Evolutionary conservation across 1,139 yeast species (phyloP), one percentile per base, ranked within the genome.

Genomic region (Kluyveromyces marxianus): DNA sequence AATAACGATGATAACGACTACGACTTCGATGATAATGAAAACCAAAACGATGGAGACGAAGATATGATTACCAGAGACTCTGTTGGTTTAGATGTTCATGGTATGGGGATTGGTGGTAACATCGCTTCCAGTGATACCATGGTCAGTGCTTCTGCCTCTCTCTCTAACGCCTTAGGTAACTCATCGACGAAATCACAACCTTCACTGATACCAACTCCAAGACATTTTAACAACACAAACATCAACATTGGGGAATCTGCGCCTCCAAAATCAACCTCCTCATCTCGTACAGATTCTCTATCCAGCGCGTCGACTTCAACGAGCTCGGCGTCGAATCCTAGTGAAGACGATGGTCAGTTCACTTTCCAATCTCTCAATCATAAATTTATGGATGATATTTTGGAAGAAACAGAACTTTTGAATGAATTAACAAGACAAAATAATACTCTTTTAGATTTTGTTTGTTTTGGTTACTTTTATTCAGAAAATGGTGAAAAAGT

Each of bases 311-410:
- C 56, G 8, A 35, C 46, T n/a, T 43, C 50, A 6, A 35, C 48
- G 21, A 47, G 41, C 26, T 26, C 43, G 21, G 44, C 38, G 31
- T 29, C 40, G 25, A 34, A 42, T 14, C 44, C 49, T 8, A 55
- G 59, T 21, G 49, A 44, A 7, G 42, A 46, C 7, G 43, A 48
- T 2, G 45, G 42, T 3, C 52, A 52, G 5, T 36, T 50, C 42
- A 36, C 47, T 10, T 29, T 45, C 37, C 51, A 83, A 74, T 60
- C 81, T 72, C 36, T 81, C 77, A 84, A 59, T 33, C 60, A 55
- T 37, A 77, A 83, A 1, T 72, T 82, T 43, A 81, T 88, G 2
- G 87, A 81, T 60, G 73, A 80, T 1, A 76, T 83, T n/a, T 75
- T 83, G 76, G 84, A 80, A 52, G 80, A 80, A 40, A 68, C 77